Evolutionary conservation across 345 rosid genomes (phyloP).

Genomic region (Syzygium aromaticum): DNA sequence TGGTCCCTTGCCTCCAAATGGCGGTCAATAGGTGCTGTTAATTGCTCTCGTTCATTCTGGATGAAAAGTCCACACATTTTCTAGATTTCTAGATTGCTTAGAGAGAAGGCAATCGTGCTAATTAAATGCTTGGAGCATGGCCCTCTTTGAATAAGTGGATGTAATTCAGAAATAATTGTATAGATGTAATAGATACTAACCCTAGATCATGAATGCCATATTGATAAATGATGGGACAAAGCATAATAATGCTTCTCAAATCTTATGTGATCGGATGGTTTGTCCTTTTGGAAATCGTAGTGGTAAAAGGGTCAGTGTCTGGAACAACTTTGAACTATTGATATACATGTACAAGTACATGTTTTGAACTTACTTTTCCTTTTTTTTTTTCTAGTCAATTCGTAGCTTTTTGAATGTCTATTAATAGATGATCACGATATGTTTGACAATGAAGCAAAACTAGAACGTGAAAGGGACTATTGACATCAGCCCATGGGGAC

Average conservation of each 20-base stretch:
- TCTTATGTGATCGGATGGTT: neutral
- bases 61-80: neutral
- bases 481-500: neutral
- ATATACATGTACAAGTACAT: neutral
- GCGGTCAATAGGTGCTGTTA: neutral
- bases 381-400: neutral
- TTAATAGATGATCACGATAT: neutral
- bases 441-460: neutral
- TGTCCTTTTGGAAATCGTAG: neutral
- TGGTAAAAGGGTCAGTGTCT: neutral
- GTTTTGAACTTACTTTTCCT: neutral
- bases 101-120: neutral
- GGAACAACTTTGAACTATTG: neutral
- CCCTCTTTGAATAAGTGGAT: neutral
- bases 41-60: neutral
- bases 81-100: neutral
- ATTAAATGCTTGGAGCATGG: neutral
- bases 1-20: neutral
- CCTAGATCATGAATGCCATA: neutral
- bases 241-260: neutral
- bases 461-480: neutral
- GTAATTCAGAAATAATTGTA: neutral
- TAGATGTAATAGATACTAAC: neutral
- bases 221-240: neutral
- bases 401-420: neutral